These are phyloP conservation scores for Polyporus tsugae DNA, from an alignment of 1,284 basidiomycete species.

Conservation along the genomic window DNA sequence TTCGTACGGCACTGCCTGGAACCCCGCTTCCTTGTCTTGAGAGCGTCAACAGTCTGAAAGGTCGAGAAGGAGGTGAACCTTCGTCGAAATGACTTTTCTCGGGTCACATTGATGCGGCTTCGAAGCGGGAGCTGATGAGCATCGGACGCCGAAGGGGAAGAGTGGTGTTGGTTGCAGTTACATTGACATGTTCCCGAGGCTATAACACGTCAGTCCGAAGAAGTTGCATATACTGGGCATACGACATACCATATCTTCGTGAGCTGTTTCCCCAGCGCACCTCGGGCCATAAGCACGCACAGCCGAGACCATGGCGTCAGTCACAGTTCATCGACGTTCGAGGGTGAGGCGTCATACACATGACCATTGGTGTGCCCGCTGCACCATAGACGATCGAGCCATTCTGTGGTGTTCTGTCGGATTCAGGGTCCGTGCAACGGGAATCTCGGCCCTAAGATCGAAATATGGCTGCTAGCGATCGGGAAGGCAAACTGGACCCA, in stretches of 20 bases:
- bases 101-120: neutral
- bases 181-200: neutral
- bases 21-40: neutral
- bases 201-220: conserved; percentile 13
- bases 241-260: conserved; percentile 12
- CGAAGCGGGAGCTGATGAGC: conserved; percentile 1
- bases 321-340: conserved; percentile 7
- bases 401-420: conserved; percentile 8
- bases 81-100: neutral
- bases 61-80: neutral
- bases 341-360: conserved; percentile 18
- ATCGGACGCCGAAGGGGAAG: neutral
- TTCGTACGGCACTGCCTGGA: conserved; percentile 22
- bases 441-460: conserved; percentile 17
- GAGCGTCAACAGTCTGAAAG: neutral
- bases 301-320: conserved; percentile 10
- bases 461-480: conserved; percentile 9
- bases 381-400: conserved; percentile 12
- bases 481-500: conserved; percentile 11
- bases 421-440: conserved; percentile 14
- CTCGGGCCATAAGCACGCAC: conserved; percentile 7
- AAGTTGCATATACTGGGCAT: neutral
- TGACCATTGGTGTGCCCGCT: conserved; percentile 16
- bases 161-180: neutral
- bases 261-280: conserved; percentile 1